phyloP scores from a whole-genome alignment of 2,329 filamentous ascomycete genomes.

The Neonectria hederae region DNA sequence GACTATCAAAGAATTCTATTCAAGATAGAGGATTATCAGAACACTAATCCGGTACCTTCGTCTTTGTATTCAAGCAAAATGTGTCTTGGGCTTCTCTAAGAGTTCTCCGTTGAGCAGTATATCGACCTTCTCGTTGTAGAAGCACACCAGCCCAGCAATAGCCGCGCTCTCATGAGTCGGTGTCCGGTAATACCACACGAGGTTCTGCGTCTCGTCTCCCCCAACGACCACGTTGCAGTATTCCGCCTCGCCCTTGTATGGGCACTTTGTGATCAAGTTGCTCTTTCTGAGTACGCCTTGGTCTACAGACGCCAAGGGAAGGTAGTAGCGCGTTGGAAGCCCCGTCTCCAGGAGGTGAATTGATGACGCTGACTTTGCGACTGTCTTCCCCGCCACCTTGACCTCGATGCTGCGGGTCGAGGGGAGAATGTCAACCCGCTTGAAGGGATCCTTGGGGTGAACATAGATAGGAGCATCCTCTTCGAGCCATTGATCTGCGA shows the following conservation, averaged over 20 bases:
- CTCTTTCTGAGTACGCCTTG: slow-evolving; percentile 58
- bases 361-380: slow-evolving; percentile 57
- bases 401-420: slow-evolving; percentile 64
- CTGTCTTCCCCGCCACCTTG: slow-evolving; percentile 54
- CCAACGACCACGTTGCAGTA: slow-evolving; percentile 67
- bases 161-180: slow-evolving; percentile 65
- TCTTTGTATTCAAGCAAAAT: slow-evolving; percentile 32
- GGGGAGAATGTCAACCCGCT: slow-evolving; percentile 68
- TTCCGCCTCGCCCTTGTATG: slow-evolving; percentile 73
- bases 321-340: slow-evolving; percentile 67
- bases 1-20: no score
- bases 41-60: no score
- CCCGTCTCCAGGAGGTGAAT: slow-evolving; percentile 70
- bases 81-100: slow-evolving; percentile 43
- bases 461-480: slow-evolving; percentile 68
- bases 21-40: no score
- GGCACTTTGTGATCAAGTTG: slow-evolving; percentile 65
- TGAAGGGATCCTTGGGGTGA: slow-evolving; percentile 75
- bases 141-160: slow-evolving; percentile 67
- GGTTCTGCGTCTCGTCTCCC: slow-evolving; percentile 56
- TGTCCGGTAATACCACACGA: slow-evolving; percentile 70
- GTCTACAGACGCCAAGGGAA: slow-evolving; percentile 62
- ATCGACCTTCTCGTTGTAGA: slow-evolving; percentile 75
- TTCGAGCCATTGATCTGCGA: slow-evolving; percentile 55
- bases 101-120: slow-evolving; percentile 64